Evolutionary conservation across 1,284 basidiomycete species (phyloP).

Genomic region (Rhodotorula sp.): DNA sequence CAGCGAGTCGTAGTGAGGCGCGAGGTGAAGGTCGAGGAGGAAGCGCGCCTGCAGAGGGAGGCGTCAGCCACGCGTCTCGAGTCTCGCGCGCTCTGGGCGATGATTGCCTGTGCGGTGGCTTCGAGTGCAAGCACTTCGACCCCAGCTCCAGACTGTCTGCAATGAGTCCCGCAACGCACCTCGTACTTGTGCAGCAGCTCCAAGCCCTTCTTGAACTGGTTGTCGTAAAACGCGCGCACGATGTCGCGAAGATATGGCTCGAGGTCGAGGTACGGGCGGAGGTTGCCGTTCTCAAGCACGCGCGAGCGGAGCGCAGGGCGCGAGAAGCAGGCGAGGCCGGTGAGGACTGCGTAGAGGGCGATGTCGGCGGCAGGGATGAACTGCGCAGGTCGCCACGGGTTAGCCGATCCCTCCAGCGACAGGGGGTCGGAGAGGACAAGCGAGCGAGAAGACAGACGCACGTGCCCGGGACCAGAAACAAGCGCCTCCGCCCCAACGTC

Average conservation of each 20-base stretch:
- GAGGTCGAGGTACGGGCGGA: slow-evolving; percentile 76
- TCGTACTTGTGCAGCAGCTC: slow-evolving; percentile 69
- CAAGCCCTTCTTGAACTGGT: slow-evolving; percentile 75
- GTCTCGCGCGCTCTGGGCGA: no score
- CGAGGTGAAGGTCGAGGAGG: slow-evolving; percentile 71
- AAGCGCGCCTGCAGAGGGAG: slow-evolving; percentile 63
- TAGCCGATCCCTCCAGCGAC: neutral
- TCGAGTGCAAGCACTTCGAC: neutral
- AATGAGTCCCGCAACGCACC: slow-evolving; percentile 54
- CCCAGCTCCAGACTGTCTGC: no score
- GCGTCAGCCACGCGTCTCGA: neutral
- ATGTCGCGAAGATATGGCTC: slow-evolving; percentile 81
- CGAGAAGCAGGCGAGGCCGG: slow-evolving; percentile 71
- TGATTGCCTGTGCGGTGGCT: no score
- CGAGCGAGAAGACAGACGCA: slow-evolving; percentile 14
- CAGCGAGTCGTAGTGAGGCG: slow-evolving; percentile 63
- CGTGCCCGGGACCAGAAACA: slow-evolving; percentile 9
- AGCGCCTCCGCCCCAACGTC: slow-evolving; percentile 36
- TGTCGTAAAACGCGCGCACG: slow-evolving; percentile 75
- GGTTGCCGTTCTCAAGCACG: slow-evolving; percentile 68
- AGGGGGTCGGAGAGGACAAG: neutral
- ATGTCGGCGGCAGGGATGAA: slow-evolving; percentile 75
- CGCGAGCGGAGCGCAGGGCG: slow-evolving; percentile 67
- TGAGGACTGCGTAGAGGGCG: slow-evolving; percentile 77
- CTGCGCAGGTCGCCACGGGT: slow-evolving; percentile 50